Base-by-base conservation (phyloP, 2,329 filamentous ascomycete genomes). In the Arthroderma uncinatum region DNA sequence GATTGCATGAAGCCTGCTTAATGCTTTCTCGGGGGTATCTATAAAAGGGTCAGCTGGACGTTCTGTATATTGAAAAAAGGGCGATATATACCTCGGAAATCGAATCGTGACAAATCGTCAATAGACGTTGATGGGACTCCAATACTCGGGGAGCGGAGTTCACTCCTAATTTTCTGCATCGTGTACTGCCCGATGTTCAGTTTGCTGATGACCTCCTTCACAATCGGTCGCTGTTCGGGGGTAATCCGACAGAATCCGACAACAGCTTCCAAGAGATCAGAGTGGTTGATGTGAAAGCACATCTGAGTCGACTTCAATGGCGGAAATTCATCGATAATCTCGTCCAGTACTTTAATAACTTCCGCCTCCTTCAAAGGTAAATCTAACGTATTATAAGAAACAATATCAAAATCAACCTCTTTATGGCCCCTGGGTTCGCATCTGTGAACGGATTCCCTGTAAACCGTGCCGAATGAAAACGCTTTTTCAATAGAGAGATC, bases 361-460 rank as follows among this genome's bases (percentile, higher is more conserved):
- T 97, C 92, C 0, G 92, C 92, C 71, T 98, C 93, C 66, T 95
- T 94, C 57, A 96, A 71, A 0, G 90, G 86, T 48, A 95, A 76
- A 65, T 97, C 90, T 4, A 90, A 73, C 0, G 86, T 85, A 63
- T 91, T 85, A 47, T 82, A 81, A 0, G 90, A 92, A n/a, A 95
- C 81, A 59, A 98, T 90, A 71, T 98, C 93, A 69, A 97, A 98
- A 69, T 97, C 91, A 1, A 94, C 91, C 68, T 97, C 93, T 8
- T 88, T 86, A 68, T 89, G 86, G 65, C 85, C 86, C 57, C 81
- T 80, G 5, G 93, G 93, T 63, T 95, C 87, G 1, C 89, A 87
- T 6, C 89, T 90, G 57, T 84, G 84, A 53, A 83, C 78, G 48
- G 81, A 84, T 62, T 94, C 87, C 40, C 93, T 82, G 67, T 89